phyloP scores from a whole-genome alignment of 2,329 filamentous ascomycete genomes.

The Drechslerella dactyloides region DNA sequence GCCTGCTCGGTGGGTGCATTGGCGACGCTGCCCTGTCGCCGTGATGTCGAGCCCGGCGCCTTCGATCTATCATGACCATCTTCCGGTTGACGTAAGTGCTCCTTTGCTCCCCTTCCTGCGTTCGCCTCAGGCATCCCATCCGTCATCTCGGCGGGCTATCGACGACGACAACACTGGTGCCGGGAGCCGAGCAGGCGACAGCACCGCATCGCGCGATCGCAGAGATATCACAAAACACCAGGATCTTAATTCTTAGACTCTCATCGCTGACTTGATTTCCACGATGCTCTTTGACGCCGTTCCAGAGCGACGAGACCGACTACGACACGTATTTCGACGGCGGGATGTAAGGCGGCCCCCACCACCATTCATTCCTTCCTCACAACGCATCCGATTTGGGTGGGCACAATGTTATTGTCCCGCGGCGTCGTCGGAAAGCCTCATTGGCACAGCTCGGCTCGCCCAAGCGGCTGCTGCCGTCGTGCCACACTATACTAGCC shows the following conservation, averaged over 20 bases:
- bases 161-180: constrained; percentile 18
- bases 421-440: not conserved
- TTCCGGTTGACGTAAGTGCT: constrained; percentile 43
- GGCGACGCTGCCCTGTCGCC: not conserved
- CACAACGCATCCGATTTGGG: constrained; percentile 15
- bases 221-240: not conserved
- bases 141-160: not conserved
- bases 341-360: constrained; percentile 45
- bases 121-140: not conserved
- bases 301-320: constrained; percentile 45
- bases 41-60: constrained; percentile 46
- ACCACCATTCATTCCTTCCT: not conserved
- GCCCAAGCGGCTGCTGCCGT: no score
- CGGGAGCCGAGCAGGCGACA: not conserved
- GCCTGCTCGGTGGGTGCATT: not conserved
- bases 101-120: not conserved
- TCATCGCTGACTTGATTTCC: constrained; percentile 5
- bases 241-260: not conserved
- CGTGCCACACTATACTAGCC: constrained; percentile 6
- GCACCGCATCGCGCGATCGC: not conserved
- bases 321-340: constrained; percentile 44
- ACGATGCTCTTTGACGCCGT: constrained; percentile 17
- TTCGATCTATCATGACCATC: constrained; percentile 34
- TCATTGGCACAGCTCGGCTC: no score
- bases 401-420: constrained; percentile 32